Percentiles rank a stretch among this genome's conserved stretches.
phyloP scores from a whole-genome alignment of 495 filamentous ascomycete species.

The Barbatosphaeria neglecta region DNA sequence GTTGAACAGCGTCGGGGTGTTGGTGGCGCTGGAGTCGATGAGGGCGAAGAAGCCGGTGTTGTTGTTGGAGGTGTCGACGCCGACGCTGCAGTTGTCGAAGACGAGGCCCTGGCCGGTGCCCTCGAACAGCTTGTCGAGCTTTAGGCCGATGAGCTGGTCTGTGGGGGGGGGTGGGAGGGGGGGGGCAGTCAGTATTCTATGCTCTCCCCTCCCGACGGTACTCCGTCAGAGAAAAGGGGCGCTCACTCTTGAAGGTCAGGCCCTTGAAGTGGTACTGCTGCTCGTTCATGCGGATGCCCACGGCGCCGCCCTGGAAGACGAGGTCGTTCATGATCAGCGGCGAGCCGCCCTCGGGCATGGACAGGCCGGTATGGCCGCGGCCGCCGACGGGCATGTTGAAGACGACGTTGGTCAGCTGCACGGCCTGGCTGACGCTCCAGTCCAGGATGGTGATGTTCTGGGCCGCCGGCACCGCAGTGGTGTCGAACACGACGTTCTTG shows the following conservation, averaged over 20 bases:
- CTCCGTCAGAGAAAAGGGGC: too few relatives aligned
- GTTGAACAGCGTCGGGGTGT: conserved; percentile 26
- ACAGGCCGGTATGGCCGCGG: conserved; percentile 28
- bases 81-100: conserved; percentile 40
- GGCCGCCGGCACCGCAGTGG: conserved; percentile 43
- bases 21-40: conserved; percentile 29
- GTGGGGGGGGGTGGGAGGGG: too few relatives aligned
- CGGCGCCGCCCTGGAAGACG: conserved; percentile 34
- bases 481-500: conserved; percentile 59
- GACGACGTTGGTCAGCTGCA: conserved; percentile 53
- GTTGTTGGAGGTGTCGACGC: conserved; percentile 43
- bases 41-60: conserved; percentile 30
- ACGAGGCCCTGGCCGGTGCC: conserved; percentile 28
- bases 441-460: conserved; percentile 27
- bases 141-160: conserved; percentile 21
- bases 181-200: too few relatives aligned
- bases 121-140: conserved; percentile 28
- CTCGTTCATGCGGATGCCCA: conserved; percentile 35
- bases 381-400: conserved; percentile 45
- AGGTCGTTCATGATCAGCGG: conserved; percentile 39
- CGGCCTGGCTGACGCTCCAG: conserved; percentile 54
- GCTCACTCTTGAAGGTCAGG: conserved; percentile 24
- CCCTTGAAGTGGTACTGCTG: conserved; percentile 43
- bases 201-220: neutral
- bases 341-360: conserved; percentile 18